Conservation (phyloP, 257 asterid genomes). For the Euphrasia confusa region DNA sequence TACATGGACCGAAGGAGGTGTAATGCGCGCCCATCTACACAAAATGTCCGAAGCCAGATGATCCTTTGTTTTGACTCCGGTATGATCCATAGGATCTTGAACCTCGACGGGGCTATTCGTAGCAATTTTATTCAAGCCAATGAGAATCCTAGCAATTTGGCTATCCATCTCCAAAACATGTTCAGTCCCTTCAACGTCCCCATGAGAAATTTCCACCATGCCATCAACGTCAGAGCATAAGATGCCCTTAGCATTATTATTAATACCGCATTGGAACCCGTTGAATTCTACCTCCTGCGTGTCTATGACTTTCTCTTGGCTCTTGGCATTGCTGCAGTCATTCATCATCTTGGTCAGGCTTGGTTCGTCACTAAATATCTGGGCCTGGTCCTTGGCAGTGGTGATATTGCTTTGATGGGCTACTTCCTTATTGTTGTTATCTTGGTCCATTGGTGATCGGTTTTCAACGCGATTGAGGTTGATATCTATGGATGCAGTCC, state of each 20-base stretch:
- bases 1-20: slow-evolving; percentile 79
- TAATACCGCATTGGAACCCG: slow-evolving; percentile 28
- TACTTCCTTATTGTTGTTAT: slow-evolving; percentile 30
- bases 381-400: slow-evolving; percentile 35
- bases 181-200: slow-evolving; percentile 41
- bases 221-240: slow-evolving; percentile 76
- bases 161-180: slow-evolving; percentile 59
- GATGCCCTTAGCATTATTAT: slow-evolving; percentile 35
- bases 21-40: slow-evolving; percentile 91
- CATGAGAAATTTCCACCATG: slow-evolving; percentile 21
- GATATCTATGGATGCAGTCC: slow-evolving; percentile 51
- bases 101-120: slow-evolving; percentile 24
- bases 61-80: slow-evolving; percentile 69
- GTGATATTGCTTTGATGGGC: slow-evolving; percentile 28
- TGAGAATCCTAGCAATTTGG: slow-evolving; percentile 22
- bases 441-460: slow-evolving; percentile 26
- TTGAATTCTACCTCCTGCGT: slow-evolving; percentile 82
- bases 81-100: slow-evolving; percentile 40
- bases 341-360: slow-evolving; percentile 77
- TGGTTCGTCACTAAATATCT: slow-evolving; percentile 61
- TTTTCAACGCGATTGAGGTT: slow-evolving; percentile 40
- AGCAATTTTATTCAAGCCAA: slow-evolving; percentile 47
- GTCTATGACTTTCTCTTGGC: slow-evolving; percentile 49
- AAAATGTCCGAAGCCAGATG: slow-evolving; percentile 82
- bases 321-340: slow-evolving; percentile 61